These are phyloP conservation scores for Auriculariales sp. DNA, from an alignment of 768 basidiomycete genomes.

Conservation along the genomic window DNA sequence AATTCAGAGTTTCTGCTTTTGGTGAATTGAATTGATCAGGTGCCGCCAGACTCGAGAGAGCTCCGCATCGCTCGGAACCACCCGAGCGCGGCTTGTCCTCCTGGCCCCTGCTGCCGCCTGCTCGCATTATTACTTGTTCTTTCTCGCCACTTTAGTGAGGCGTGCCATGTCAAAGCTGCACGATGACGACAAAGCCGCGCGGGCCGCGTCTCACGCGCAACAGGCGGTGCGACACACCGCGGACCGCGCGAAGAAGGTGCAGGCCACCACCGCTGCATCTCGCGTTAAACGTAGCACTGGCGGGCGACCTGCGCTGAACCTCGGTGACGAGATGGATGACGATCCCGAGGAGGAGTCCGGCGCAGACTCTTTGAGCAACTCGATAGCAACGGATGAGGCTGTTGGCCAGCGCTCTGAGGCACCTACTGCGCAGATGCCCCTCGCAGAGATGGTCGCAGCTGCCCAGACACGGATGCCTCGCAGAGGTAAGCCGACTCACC, in stretches of 20 bases:
- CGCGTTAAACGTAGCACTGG: not conserved
- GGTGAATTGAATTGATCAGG: too few species aligned
- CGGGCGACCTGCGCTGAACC: not conserved
- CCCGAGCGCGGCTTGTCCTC: too few species aligned
- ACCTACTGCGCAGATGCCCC: not conserved
- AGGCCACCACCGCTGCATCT: not conserved
- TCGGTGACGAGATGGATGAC: conserved; percentile 1
- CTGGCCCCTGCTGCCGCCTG: too few species aligned
- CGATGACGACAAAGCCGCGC: not conserved
- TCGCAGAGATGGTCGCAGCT: not conserved
- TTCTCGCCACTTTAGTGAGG: too few species aligned
- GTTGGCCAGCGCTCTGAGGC: not conserved
- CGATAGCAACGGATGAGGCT: not conserved
- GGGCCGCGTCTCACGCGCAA: not conserved
- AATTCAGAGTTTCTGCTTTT: too few species aligned
- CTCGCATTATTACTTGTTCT: too few species aligned
- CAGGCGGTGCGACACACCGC: not conserved
- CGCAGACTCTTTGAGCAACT: not conserved
- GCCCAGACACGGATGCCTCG: not conserved
- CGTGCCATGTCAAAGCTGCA: not conserved
- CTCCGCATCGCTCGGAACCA: too few species aligned
- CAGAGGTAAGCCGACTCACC: not conserved
- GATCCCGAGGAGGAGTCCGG: too few species aligned
- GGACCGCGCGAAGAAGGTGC: not conserved
- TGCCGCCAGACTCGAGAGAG: too few species aligned